Percentiles rank a stretch among this genome's conserved stretches.
Conservation (phyloP, 495 filamentous ascomycete species). For the Penicillium bovifimosum region DNA sequence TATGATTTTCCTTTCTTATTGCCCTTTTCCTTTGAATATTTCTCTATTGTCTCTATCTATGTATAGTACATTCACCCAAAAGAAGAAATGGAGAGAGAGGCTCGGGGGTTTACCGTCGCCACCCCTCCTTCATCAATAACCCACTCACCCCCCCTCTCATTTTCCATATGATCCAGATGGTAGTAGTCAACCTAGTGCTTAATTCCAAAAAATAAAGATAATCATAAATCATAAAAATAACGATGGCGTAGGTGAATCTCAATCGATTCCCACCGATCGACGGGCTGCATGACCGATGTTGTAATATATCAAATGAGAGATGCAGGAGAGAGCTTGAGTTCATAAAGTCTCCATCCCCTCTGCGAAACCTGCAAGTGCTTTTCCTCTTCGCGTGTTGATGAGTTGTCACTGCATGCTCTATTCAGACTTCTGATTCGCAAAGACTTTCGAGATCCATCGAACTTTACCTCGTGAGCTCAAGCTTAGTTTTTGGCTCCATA, state of each 20-base stretch:
- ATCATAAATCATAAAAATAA: too few relatives aligned
- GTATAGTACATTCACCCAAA: not conserved
- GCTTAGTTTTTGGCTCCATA: not conserved
- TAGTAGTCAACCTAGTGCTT: not conserved
- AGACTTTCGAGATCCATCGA: not conserved
- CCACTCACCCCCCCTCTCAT: not conserved
- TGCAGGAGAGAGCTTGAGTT: constrained; percentile 36
- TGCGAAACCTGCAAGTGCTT: constrained; percentile 29
- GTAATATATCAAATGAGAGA: constrained; percentile 52
- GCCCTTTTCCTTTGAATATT: not conserved
- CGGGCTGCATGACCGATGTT: constrained; percentile 46
- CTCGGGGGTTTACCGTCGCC: constrained; percentile 22
- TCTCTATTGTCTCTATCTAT: constrained; percentile 4
- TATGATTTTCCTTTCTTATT: constrained; percentile 4
- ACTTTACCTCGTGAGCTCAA: not conserved
- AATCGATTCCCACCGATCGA: constrained; percentile 37
- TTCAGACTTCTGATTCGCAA: constrained; percentile 7
- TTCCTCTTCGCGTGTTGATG: constrained; percentile 24
- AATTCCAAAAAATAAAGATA: constrained; percentile 4
- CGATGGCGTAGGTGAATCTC: constrained; percentile 23
- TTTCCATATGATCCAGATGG: constrained; percentile 1
- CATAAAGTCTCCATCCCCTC: constrained; percentile 37
- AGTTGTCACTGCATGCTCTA: constrained; percentile 25
- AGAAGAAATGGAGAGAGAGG: constrained; percentile 3
- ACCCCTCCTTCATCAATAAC: constrained; percentile 16